phyloP scores from a whole-genome alignment of 2,329 filamentous ascomycete species.

The Samsoniella hepiali region DNA sequence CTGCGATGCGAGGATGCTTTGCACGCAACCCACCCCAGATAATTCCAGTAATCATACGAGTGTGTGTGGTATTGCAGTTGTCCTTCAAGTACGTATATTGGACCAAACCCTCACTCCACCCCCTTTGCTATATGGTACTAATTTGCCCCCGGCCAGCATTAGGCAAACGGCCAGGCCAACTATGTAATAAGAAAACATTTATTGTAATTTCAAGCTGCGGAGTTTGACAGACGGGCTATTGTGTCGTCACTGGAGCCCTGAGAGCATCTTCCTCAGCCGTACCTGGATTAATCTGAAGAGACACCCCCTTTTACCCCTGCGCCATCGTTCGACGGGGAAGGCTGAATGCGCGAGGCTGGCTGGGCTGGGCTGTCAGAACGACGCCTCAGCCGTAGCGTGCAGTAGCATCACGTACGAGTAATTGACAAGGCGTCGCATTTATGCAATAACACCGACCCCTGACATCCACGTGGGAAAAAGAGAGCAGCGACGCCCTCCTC shows the following conservation, averaged over 20 bases:
- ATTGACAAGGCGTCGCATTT: not conserved
- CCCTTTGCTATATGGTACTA: not conserved
- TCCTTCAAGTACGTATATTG: not conserved
- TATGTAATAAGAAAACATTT: not conserved
- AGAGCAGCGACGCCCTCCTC: not conserved
- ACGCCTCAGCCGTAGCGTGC: conserved; percentile 8
- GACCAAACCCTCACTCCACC: not conserved
- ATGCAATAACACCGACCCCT: not conserved
- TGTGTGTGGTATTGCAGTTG: not conserved
- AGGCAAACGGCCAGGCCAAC: not conserved
- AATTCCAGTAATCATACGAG: not conserved
- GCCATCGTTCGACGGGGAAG: conserved; percentile 2
- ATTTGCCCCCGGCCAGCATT: not conserved
- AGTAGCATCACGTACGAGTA: not conserved
- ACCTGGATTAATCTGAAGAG: not conserved
- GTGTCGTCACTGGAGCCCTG: not conserved
- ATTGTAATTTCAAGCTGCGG: not conserved
- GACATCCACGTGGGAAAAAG: conserved; percentile 11
- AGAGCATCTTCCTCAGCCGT: conserved; percentile 1
- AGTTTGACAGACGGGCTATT: not conserved
- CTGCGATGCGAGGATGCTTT: not conserved
- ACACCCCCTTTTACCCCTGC: conserved; percentile 8
- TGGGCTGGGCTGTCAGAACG: not conserved
- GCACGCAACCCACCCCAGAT: not conserved
- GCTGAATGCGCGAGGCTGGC: not conserved